Base-by-base conservation (phyloP, 331 rosid genomes). In the Pyracantha coccinea region DNA sequence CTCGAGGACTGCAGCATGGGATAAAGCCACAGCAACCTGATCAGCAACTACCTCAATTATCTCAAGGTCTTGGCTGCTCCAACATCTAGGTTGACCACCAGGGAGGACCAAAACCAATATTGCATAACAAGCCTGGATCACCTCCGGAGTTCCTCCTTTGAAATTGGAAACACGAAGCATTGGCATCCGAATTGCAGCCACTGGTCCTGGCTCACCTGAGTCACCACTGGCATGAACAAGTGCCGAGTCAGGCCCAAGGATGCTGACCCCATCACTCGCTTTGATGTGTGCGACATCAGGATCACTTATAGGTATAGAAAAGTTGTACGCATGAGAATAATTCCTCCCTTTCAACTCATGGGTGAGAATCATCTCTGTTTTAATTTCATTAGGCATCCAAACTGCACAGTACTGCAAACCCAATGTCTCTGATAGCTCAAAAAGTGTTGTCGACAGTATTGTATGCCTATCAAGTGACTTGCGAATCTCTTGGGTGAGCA, bases 401-500 rank as follows among this genome's bases (percentile, higher is more conserved):
- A 95, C 97, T 21, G 97, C 91, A 85, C 97, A 95, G 79, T 92
- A 88, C 58, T 95, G 97, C 91, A 95, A 81, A 38, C 96, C 96
- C 69, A 95, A 83, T 9, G 96, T 89, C 75, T 92, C 86, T 13
- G 99, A 95, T 13, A 95, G 85, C 87, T 95, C 99, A 38, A 84
- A 88, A 75, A 95, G 88, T 38, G 99, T 95, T 16, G 99, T 92
- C 74, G 91, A 73, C 70, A 95, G 79, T 68, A 95, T 92, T 0
- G 91, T 92, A 68, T 90, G 99, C 71, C 90, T 83, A 79, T 95
- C 92, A 3, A 95, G 97, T 0, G 99, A 92, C 83, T 92, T 95
- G 16, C 99, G 99, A 81, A 95, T 95, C 90, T 95, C 99, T 31
- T 89, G 99, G 16, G 99, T 95, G 25, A 95, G 99, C 99, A 95